Percentiles rank a stretch among this genome's conserved stretches.
Conservation (phyloP, 2,329 filamentous ascomycete genomes). For the Cladobotryum protrusum region DNA sequence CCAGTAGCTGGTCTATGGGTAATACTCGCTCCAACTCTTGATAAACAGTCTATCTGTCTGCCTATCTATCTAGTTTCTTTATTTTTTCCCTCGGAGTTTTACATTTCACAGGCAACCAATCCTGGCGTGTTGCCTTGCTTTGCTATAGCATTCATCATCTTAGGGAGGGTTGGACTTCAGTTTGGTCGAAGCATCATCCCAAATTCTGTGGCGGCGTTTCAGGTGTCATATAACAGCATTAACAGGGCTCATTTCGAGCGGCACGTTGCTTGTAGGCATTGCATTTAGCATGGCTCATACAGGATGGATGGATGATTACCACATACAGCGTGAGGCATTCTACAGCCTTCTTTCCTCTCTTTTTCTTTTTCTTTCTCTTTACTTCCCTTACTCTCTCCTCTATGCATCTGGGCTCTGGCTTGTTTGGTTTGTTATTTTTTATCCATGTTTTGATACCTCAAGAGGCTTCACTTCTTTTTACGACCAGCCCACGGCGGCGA, state of each 20-base stretch:
- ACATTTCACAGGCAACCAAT: not conserved
- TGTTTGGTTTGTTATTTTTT: constrained; percentile 1
- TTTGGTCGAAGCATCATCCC: not conserved
- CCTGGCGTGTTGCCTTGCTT: constrained; percentile 1
- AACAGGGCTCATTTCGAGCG: constrained; percentile 10
- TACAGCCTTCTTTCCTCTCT: constrained; percentile 4
- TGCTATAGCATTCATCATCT: constrained; percentile 3
- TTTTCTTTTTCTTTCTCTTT: constrained; percentile 14
- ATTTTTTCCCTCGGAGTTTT: not conserved
- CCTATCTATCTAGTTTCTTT: not conserved
- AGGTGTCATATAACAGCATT: constrained; percentile 9
- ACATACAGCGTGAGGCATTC: too few relatives aligned
- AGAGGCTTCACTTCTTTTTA: constrained; percentile 5
- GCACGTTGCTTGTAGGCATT: constrained; percentile 8
- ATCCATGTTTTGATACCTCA: constrained; percentile 6
- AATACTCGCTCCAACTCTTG: not conserved
- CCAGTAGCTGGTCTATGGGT: constrained; percentile 18
- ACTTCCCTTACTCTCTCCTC: constrained; percentile 17
- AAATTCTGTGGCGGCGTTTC: constrained; percentile 9
- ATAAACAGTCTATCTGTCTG: constrained; percentile 6
- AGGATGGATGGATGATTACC: constrained; percentile 9
- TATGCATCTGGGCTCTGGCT: constrained; percentile 18
- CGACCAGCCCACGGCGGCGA: too few relatives aligned
- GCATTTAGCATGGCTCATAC: constrained; percentile 11
- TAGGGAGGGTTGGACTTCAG: constrained; percentile 3